Conservation (phyloP, 129 eudicot species). For the Lactuca sativa region DNA sequence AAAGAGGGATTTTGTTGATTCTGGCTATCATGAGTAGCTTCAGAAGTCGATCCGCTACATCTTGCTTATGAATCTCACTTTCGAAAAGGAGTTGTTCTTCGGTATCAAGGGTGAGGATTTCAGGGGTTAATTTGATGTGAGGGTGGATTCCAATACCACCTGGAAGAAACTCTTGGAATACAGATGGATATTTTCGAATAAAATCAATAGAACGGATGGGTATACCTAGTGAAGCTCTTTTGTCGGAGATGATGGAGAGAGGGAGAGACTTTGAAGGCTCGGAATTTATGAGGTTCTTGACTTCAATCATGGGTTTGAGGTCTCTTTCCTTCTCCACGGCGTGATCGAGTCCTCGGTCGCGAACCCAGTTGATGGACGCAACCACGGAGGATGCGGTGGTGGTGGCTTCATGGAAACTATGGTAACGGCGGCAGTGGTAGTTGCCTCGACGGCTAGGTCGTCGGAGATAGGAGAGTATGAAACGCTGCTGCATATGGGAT, state of each 20-base stretch:
- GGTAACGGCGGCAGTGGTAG: conserved; percentile 37
- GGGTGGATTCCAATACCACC: conserved; percentile 54
- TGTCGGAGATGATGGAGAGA: conserved; percentile 48
- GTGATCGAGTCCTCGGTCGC: conserved; percentile 87
- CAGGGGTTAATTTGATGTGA: conserved; percentile 60
- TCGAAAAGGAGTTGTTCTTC: conserved; percentile 56
- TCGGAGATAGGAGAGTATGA: conserved; percentile 21
- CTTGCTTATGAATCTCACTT: conserved; percentile 40
- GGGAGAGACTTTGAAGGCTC: conserved; percentile 88
- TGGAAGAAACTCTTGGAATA: conserved; percentile 73
- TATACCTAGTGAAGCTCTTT: conserved; percentile 40
- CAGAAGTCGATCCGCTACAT: conserved; percentile 60
- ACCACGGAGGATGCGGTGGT: conserved; percentile 38
- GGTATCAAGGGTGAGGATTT: conserved; percentile 40
- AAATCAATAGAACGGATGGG: conserved; percentile 89
- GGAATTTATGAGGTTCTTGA: conserved; percentile 67
- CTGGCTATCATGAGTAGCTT: conserved; percentile 72
- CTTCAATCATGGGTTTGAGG: conserved; percentile 58
- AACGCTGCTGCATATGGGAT: conserved; percentile 18
- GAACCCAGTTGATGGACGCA: conserved; percentile 53
- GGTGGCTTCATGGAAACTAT: conserved; percentile 22
- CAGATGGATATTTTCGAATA: conserved; percentile 68
- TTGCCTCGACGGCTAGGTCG: conserved; percentile 26
- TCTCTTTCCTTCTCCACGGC: conserved; percentile 77
- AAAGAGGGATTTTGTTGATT: conserved; percentile 53